Conservation (phyloP, 768 basidiomycete species). For the Pulveroboletus sp. region DNA sequence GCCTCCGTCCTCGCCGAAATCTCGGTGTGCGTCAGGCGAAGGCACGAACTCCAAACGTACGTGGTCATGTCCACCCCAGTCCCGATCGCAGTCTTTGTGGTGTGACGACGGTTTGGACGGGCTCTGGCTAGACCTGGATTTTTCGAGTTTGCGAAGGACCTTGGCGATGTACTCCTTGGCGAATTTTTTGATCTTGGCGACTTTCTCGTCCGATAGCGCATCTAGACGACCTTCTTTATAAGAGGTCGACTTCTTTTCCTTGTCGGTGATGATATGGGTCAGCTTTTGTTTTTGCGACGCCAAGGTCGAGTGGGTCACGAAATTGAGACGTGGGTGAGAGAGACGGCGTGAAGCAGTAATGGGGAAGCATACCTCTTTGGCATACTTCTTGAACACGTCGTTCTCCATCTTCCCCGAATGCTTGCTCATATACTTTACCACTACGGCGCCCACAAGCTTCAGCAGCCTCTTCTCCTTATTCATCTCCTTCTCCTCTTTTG, state of each 20-base stretch:
- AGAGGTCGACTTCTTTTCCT: slow-evolving; percentile 87
- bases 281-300: slow-evolving; percentile 44
- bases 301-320: neutral
- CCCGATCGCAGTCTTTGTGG: slow-evolving; percentile 6
- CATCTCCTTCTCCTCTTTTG: slow-evolving; percentile 57
- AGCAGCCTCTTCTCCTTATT: slow-evolving; percentile 77
- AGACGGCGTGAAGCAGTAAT: neutral
- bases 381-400: slow-evolving; percentile 90
- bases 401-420: slow-evolving; percentile 68
- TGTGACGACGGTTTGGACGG: slow-evolving; percentile 16
- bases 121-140: slow-evolving; percentile 23
- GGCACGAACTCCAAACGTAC: slow-evolving; percentile 12
- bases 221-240: slow-evolving; percentile 75
- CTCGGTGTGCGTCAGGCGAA: slow-evolving; percentile 10
- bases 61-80: neutral
- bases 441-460: slow-evolving; percentile 82
- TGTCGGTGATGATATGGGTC: slow-evolving; percentile 81
- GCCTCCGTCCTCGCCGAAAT: slow-evolving; percentile 4
- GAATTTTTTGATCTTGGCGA: slow-evolving; percentile 86
- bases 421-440: slow-evolving; percentile 92
- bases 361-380: slow-evolving; percentile 70
- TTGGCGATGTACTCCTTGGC: slow-evolving; percentile 88
- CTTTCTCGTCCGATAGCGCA: slow-evolving; percentile 79
- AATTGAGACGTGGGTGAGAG: slow-evolving; percentile 1
- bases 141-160: slow-evolving; percentile 64